Evolutionary conservation across 1,284 basidiomycete species (phyloP), one percentile per base, ranked within the genome.

Genomic region (Neotropicomus parvogracilis): DNA sequence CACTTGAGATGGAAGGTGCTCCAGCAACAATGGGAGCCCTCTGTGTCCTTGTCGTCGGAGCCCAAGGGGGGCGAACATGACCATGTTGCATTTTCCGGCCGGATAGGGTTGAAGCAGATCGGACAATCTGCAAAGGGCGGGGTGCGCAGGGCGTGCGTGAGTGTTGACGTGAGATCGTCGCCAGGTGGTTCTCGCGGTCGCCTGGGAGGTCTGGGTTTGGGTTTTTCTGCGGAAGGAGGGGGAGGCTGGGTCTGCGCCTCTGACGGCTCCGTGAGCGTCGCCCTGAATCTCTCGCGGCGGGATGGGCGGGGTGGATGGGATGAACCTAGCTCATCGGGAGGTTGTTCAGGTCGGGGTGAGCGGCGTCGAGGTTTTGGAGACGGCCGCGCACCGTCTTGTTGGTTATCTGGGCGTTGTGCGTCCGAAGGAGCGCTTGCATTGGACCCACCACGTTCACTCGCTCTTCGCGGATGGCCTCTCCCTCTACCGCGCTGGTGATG

Each of bases 1-100:
- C 90, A 93, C 59, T 84, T 87, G 31, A 91, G 71, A 65, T 93
- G 90, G 57, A 91, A 90, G 0, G 85, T 80, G n/a, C 79, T 86
- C 81, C 86, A 91, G 59, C 91, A 93, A 58, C 81, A 88, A 49
- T 83, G 80, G 5, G 49, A 28, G 6, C 43, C 52, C 8, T 62
- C 57, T 2, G 14, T 31, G 26, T 52, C 52, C 45, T 60, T 52
- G 36, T 48, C 28, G 14, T 36, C 29, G 40, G 27, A 9, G 24
- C 28, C 6, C 10, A 14, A 12, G 2, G 40, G 72, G 1, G 85
- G 84, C 5, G 84, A 82, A 62, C 91, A 91, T 0, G 86, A 88
- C 81, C 89, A 90, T 0, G 82, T 86, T 2, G 81, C 75, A 44
- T 91, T 79, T 1, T 77, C 77, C 2, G 88, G 85, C 36, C 81